Conservation (phyloP, 202 grass and related monocot genomes). For the Cymbopogon flexuosus region DNA sequence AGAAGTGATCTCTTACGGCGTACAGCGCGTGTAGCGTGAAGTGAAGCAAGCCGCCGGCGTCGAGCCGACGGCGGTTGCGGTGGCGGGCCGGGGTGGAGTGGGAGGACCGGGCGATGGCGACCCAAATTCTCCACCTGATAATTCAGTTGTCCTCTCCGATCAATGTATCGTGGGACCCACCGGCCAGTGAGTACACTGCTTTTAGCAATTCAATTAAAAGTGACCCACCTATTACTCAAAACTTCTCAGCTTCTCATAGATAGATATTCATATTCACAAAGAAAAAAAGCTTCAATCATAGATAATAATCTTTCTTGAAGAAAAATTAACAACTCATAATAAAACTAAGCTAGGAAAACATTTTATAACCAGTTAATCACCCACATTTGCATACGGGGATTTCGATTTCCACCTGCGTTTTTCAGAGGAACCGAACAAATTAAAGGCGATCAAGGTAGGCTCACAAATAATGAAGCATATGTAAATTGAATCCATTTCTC, state of each 20-base stretch:
- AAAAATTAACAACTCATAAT: not conserved
- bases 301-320: not conserved
- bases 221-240: not conserved
- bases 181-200: not conserved
- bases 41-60: no score
- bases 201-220: not conserved
- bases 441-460: not conserved
- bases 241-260: not conserved
- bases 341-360: not conserved
- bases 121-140: not conserved
- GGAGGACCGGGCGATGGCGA: not conserved
- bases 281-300: not conserved
- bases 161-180: not conserved
- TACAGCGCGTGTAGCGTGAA: no score
- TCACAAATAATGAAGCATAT: not conserved
- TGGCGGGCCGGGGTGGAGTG: not conserved
- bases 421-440: not conserved
- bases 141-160: not conserved
- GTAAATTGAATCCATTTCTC: not conserved
- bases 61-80: not conserved
- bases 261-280: no score
- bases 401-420: no score
- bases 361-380: not conserved
- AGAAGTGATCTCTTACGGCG: no score
- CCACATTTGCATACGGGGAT: not conserved